These are phyloP conservation scores for Puccinia coronata DNA, from an alignment of 1,284 basidiomycete genomes.

Conservation along the genomic window DNA sequence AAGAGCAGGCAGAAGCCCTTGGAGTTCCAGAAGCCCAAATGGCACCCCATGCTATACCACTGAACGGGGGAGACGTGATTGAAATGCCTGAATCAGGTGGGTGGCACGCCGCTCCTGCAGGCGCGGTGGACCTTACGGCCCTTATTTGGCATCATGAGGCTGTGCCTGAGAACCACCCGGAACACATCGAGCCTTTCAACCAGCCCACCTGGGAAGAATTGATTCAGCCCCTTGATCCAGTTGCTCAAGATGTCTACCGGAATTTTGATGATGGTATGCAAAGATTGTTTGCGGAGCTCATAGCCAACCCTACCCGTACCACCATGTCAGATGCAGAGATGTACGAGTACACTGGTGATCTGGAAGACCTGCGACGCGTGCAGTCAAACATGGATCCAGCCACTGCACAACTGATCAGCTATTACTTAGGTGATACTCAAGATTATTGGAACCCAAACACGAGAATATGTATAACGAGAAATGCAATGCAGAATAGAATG, in stretches of 20 bases:
- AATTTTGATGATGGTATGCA: background rate
- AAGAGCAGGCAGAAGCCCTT: background rate
- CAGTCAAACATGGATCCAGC: too few species aligned
- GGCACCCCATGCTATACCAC: background rate
- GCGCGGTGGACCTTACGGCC: background rate
- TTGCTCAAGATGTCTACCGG: background rate
- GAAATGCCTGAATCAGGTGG: background rate
- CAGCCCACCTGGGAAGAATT: background rate
- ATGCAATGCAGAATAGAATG: too few species aligned
- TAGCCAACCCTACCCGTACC: background rate
- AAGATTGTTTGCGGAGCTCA: background rate
- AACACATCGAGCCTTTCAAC: background rate
- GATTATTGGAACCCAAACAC: too few species aligned
- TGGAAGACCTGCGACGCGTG: too few species aligned
- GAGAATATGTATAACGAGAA: too few species aligned
- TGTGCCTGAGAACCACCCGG: background rate
- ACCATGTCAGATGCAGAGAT: too few species aligned
- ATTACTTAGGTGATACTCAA: too few species aligned
- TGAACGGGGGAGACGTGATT: background rate
- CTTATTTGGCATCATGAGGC: background rate
- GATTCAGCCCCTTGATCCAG: background rate
- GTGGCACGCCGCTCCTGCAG: background rate
- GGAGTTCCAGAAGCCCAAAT: background rate
- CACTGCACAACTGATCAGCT: too few species aligned
- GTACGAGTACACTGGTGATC: too few species aligned